phyloP scores from a whole-genome alignment of 129 eudicot genomes.

The Helianthus tuberosus region DNA sequence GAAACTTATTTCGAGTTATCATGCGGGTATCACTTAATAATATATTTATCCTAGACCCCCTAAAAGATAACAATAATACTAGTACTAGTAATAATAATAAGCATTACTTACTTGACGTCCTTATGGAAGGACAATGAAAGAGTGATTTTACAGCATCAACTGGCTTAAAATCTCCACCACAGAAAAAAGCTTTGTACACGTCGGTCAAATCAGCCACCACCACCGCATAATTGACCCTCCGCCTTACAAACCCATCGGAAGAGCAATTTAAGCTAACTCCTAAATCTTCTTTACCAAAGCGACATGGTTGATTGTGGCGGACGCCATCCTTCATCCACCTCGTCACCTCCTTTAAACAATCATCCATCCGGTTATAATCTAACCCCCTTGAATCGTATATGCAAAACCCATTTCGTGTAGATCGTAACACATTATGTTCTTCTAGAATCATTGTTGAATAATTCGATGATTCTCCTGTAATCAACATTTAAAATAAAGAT shows the following conservation, averaged over 20 bases:
- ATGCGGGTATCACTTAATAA: too few relatives aligned
- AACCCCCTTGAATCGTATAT: conserved; percentile 80
- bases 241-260: conserved; percentile 48
- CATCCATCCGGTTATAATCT: conserved; percentile 39
- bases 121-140: conserved; percentile 48
- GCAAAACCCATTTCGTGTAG: conserved; percentile 74
- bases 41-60: too few relatives aligned
- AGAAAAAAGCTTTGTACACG: conserved; percentile 45
- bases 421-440: conserved; percentile 82
- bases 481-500: background rate
- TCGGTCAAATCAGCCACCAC: conserved; percentile 64
- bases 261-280: conserved; percentile 18
- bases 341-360: conserved; percentile 50
- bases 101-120: conserved; percentile 61
- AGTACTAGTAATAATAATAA: too few relatives aligned
- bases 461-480: conserved; percentile 47
- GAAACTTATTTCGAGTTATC: too few relatives aligned
- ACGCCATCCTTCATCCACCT: conserved; percentile 65
- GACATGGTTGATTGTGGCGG: conserved; percentile 63
- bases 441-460: conserved; percentile 64
- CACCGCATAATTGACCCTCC: conserved; percentile 60
- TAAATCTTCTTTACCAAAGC: conserved; percentile 43
- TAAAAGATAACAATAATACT: too few relatives aligned
- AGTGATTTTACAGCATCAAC: conserved; percentile 54
- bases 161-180: conserved; percentile 58